phyloP scores from a whole-genome alignment of 2,329 filamentous ascomycete genomes.

The Penicillium sclerotiorum region DNA sequence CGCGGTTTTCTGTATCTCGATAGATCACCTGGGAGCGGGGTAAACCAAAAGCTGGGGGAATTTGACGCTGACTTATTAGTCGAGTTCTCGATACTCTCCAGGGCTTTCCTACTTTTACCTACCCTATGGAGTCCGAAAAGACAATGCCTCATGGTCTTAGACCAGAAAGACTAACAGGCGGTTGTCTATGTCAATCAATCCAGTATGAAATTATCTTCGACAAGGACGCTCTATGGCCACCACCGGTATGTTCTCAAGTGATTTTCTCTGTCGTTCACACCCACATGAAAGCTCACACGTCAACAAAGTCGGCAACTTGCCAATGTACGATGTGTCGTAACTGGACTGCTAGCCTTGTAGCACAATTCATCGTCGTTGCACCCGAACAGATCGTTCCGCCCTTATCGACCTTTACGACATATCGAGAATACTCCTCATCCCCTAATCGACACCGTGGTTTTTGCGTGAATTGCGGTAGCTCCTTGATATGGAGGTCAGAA shows the following conservation, averaged over 20 bases:
- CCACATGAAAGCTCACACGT: not conserved
- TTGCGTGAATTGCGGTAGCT: conserved; percentile 1
- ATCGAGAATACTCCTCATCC: not conserved
- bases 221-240: not conserved
- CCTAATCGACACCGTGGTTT: not conserved
- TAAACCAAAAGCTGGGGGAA: not conserved
- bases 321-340: conserved; percentile 5
- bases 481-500: conserved; percentile 5
- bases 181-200: conserved; percentile 10
- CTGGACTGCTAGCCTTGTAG: conserved; percentile 4
- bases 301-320: conserved; percentile 1
- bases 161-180: not conserved
- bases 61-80: not conserved
- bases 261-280: not conserved
- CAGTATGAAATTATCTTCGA: conserved; percentile 2
- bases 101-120: not conserved
- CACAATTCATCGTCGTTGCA: not conserved
- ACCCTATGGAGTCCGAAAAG: not conserved
- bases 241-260: not conserved
- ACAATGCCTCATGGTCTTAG: too few species aligned
- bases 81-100: not conserved
- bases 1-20: too few species aligned
- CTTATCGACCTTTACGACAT: not conserved
- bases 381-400: not conserved
- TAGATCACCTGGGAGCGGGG: too few species aligned